These are phyloP conservation scores for Stenocarpella maydis DNA, from an alignment of 2,329 filamentous ascomycete genomes.

Conservation along the genomic window DNA sequence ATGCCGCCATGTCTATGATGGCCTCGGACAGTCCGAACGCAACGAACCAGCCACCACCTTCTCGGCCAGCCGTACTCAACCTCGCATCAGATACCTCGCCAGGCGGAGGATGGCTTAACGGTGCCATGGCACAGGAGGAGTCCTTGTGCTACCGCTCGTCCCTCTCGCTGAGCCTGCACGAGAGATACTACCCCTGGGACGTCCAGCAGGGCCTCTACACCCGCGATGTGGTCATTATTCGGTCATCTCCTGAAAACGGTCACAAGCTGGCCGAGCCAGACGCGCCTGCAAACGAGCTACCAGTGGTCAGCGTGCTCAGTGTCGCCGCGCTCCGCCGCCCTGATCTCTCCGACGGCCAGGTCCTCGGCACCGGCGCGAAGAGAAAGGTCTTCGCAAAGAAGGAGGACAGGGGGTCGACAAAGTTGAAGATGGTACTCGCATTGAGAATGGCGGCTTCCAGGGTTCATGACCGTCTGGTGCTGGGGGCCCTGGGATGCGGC, in stretches of 20 bases:
- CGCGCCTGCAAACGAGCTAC: constrained; percentile 43
- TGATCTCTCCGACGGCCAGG: constrained; percentile 35
- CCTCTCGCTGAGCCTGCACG: constrained; percentile 56
- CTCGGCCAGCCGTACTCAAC: constrained; percentile 68
- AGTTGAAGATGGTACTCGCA: constrained; percentile 68
- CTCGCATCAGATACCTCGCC: constrained; percentile 66
- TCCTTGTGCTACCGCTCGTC: constrained; percentile 71
- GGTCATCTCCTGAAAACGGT: constrained; percentile 38
- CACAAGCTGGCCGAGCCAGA: constrained; percentile 41
- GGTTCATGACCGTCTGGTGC: constrained; percentile 65
- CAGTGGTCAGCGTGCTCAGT: constrained; percentile 66
- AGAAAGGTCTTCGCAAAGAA: constrained; percentile 49
- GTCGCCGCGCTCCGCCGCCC: constrained; percentile 62
- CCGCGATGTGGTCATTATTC: constrained; percentile 44
- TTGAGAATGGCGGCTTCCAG: constrained; percentile 65
- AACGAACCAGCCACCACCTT: constrained; percentile 28
- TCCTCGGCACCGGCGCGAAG: constrained; percentile 39
- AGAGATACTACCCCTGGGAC: constrained; percentile 40
- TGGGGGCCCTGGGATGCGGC: constrained; percentile 75
- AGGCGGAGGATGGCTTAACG: constrained; percentile 71
- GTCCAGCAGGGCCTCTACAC: constrained; percentile 42
- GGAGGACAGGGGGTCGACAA: constrained; percentile 59
- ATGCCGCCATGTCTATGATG: constrained; percentile 55
- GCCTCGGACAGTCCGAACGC: neutral
- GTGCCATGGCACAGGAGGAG: constrained; percentile 73